Conservation (phyloP, 768 basidiomycete genomes). For the Leccinum subgranulosum region DNA sequence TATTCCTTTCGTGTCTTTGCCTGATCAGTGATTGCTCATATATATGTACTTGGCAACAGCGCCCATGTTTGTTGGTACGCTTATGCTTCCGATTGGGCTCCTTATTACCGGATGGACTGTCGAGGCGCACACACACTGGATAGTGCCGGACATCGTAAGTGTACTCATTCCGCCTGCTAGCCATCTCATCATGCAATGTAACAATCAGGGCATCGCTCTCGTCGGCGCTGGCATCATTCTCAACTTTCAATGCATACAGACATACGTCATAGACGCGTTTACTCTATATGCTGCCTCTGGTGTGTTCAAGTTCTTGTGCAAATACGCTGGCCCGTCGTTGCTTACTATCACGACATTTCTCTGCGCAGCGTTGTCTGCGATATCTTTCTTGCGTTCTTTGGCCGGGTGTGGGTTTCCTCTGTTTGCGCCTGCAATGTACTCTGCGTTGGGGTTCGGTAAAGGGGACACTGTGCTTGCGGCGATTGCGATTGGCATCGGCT, state of each 20-base stretch:
- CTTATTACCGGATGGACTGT: conserved; percentile 70
- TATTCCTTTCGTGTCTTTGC: background rate
- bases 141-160: conserved; percentile 63
- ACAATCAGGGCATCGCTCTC: conserved; percentile 49
- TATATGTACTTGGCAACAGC: conserved; percentile 33
- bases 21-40: conserved; percentile 2
- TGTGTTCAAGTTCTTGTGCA: background rate
- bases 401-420: conserved; percentile 76
- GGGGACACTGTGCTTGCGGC: conserved; percentile 64
- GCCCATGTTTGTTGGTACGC: conserved; percentile 54
- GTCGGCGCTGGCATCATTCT: conserved; percentile 59
- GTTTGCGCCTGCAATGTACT: conserved; percentile 72
- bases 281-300: conserved; percentile 40
- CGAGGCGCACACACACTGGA: conserved; percentile 59
- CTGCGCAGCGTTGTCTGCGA: conserved; percentile 57
- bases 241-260: conserved; percentile 59
- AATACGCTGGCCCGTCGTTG: background rate
- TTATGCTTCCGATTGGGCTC: conserved; percentile 63
- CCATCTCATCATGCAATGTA: background rate
- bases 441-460: conserved; percentile 63
- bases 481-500: conserved; percentile 55
- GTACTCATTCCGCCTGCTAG: background rate
- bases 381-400: conserved; percentile 57
- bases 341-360: background rate
- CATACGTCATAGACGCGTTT: conserved; percentile 67